Percentiles rank a stretch among this genome's conserved stretches.
Conservation (phyloP, 805 yeast genomes). For the Tetrapisispora phaffii region DNA sequence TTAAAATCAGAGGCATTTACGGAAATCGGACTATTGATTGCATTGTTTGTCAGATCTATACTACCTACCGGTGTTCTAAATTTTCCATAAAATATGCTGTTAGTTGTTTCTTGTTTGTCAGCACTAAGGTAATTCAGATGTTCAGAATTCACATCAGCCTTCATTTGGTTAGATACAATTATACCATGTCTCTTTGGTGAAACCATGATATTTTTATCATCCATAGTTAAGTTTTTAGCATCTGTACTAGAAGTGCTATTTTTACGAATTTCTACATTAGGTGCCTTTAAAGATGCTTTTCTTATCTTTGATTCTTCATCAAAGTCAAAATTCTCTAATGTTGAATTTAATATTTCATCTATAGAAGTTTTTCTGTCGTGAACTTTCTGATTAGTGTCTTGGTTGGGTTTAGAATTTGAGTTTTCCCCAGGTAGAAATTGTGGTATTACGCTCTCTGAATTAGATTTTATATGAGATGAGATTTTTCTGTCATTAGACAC, state of each 20-base stretch:
- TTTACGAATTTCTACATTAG: background rate
- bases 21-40: conserved; percentile 8
- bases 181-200: conserved; percentile 4
- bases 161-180: background rate
- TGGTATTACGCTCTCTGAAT: conserved; percentile 5
- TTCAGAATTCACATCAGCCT: background rate
- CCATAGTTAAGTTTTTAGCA: background rate
- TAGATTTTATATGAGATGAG: conserved; percentile 3
- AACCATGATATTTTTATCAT: background rate
- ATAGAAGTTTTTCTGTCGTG: conserved; percentile 13
- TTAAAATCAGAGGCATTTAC: background rate
- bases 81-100: background rate
- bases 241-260: too few species aligned
- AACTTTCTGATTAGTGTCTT: background rate
- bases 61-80: conserved; percentile 4
- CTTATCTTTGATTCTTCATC: conserved; percentile 5
- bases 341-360: conserved; percentile 19
- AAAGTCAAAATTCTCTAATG: conserved; percentile 13
- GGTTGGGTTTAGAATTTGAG: background rate
- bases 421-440: conserved; percentile 2
- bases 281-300: background rate
- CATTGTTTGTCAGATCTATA: conserved; percentile 3
- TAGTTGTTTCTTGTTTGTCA: background rate
- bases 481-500: background rate
- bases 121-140: too few species aligned